A percentile compares a stretch with the other conserved stretches of the same genome.
Evolutionary conservation across 2,329 filamentous ascomycete species (phyloP).

Genomic region (Thelonectria rubi): DNA sequence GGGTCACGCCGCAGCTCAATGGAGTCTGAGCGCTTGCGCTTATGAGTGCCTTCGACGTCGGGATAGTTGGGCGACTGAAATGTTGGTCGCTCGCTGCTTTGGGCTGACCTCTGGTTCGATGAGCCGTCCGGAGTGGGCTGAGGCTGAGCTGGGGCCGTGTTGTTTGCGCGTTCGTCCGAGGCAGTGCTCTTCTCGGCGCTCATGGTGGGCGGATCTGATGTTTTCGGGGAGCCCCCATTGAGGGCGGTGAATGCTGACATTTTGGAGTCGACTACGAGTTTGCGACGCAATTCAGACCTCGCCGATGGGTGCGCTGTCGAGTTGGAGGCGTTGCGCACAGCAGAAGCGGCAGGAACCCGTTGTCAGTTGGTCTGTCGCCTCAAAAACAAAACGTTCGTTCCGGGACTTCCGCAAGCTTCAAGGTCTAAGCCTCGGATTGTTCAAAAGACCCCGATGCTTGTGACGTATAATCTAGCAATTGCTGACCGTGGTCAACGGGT

Average conservation of each 20-base stretch:
- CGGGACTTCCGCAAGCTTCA: constrained; percentile 29
- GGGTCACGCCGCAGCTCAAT: constrained; percentile 57
- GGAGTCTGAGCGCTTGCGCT: constrained; percentile 76
- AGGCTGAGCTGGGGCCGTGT: constrained; percentile 37
- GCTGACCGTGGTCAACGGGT: not conserved
- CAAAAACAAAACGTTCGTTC: constrained; percentile 6
- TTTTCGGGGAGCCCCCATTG: constrained; percentile 60
- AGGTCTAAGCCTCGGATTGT: constrained; percentile 16
- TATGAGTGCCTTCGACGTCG: constrained; percentile 62
- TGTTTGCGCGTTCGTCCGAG: constrained; percentile 47
- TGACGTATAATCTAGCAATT: constrained; percentile 9
- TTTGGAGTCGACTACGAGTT: constrained; percentile 20
- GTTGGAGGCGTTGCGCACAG: constrained; percentile 7
- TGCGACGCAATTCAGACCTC: constrained; percentile 9
- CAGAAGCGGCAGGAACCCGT: constrained; percentile 9
- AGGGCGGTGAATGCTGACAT: constrained; percentile 64
- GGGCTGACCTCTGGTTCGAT: constrained; percentile 50
- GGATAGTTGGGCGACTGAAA: constrained; percentile 53
- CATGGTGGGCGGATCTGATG: constrained; percentile 47
- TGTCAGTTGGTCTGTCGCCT: not conserved
- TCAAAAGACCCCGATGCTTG: constrained; percentile 9
- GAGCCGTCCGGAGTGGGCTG: constrained; percentile 41
- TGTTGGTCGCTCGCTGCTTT: constrained; percentile 53
- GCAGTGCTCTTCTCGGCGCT: constrained; percentile 44
- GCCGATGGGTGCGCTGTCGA: constrained; percentile 4